Evolutionary conservation across 1,284 basidiomycete genomes (phyloP).

Genomic region (Ceratobasidium sp.): DNA sequence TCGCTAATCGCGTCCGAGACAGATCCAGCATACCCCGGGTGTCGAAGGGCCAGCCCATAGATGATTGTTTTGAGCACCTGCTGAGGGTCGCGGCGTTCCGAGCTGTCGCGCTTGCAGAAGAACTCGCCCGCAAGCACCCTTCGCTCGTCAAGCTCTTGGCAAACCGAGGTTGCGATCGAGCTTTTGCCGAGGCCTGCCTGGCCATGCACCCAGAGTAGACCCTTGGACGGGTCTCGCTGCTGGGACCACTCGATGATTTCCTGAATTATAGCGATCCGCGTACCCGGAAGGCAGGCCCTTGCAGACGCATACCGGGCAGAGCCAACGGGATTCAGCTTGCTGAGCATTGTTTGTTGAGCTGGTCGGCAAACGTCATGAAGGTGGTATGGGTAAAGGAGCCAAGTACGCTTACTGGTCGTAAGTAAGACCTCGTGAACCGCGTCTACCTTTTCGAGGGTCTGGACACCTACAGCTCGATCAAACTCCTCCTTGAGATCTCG

Average conservation of each 20-base stretch:
- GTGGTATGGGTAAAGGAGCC: background rate
- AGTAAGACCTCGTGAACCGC: background rate
- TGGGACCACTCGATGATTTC: background rate
- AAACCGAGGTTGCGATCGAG: conserved; percentile 6
- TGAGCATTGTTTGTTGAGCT: background rate
- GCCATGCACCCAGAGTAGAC: conserved; percentile 16
- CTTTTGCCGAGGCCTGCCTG: conserved; percentile 29
- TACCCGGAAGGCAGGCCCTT: background rate
- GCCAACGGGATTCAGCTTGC: background rate
- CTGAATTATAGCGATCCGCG: background rate
- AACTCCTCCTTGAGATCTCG: background rate
- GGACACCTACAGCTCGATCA: background rate
- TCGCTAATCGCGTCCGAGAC: background rate
- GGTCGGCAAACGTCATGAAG: background rate
- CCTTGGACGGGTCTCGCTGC: background rate
- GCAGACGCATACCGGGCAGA: background rate
- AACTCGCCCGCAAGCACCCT: background rate
- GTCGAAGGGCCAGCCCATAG: conserved; percentile 13
- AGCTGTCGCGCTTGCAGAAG: conserved; percentile 28
- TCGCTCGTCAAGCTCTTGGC: background rate
- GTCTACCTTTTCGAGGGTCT: background rate
- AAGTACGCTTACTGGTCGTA: background rate
- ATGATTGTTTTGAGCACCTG: conserved; percentile 29
- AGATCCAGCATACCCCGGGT: background rate
- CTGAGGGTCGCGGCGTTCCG: conserved; percentile 15